Evolutionary conservation across 768 basidiomycete genomes (phyloP), one percentile per base, ranked within the genome.

Genomic region (Clitopilus hobsonii): DNA sequence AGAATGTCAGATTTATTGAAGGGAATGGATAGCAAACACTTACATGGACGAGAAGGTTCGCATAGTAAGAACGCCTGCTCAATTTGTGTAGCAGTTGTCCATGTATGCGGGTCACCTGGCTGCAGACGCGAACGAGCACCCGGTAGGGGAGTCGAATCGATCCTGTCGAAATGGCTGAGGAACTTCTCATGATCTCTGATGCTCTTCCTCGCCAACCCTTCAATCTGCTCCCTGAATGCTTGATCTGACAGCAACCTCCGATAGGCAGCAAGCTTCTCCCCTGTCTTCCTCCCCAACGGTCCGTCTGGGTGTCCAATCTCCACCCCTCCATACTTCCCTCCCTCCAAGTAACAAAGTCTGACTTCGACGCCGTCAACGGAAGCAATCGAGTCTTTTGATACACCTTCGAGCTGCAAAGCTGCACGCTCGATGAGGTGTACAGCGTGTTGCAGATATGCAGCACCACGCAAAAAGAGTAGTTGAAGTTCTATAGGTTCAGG

Each of bases 401-500:
- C 74, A 10, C 78, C 83, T 62, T 95, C 93, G 23, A 94, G 72
- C 55, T 78, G 72, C 57, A 94, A 70, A 5, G 91, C 79, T 0
- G 84, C 83, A 26, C 76, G 72, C 68, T 95, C 93, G 58, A 94
- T 86, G 25, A 91, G 71, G 64, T 77, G 75, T 3, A 91, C 72
- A 0, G 89, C 89, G 25, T 92, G 86, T 60, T 91, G 90, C 2
- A 94, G 77, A 69, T 90, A 87, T 2, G 91, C 85, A 2, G 90
- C 86, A 2, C 88, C 93, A 47, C 93, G 85, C 25, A 91, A 74
- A 72, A 95, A 95, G 26, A 92, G 70, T 22, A 90, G 72, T 63
- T 94, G 93, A 0, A 84, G 86, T 64, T 95, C 93, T 54, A 94
- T 84, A 30, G 94, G 90, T 55, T 93, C 89, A 0, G 93, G 92